Evolutionary conservation across 768 basidiomycete species (phyloP).

Genomic region (Tricholoma furcatifolium): DNA sequence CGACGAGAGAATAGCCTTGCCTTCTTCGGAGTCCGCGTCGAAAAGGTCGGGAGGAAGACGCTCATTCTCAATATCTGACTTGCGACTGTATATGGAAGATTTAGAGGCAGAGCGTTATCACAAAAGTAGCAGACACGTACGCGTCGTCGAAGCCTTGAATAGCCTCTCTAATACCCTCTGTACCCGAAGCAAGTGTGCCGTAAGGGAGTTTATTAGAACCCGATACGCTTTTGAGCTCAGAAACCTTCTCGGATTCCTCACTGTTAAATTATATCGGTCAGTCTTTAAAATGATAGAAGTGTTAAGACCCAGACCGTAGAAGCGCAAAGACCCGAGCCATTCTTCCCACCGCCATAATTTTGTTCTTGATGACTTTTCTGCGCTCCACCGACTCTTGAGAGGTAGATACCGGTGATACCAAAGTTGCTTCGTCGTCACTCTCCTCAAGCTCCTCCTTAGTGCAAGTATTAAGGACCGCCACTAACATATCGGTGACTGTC

Average conservation of each 20-base stretch:
- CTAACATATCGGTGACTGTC: conserved; percentile 96
- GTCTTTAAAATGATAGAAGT: background rate
- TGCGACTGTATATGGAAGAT: conserved; percentile 55
- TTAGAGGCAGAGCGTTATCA: background rate
- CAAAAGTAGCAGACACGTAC: conserved; percentile 50
- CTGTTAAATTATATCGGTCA: conserved; percentile 35
- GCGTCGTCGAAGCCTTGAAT: conserved; percentile 95
- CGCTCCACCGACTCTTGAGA: conserved; percentile 63
- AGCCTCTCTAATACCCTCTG: conserved; percentile 93
- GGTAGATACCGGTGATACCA: conserved; percentile 40
- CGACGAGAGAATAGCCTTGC: conserved; percentile 55
- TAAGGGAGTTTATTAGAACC: conserved; percentile 78
- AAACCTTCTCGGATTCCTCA: conserved; percentile 97
- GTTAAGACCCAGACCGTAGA: conserved; percentile 64
- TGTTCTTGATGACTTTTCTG: conserved; percentile 93
- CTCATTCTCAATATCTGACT: conserved; percentile 99
- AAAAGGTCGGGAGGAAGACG: conserved; percentile 94
- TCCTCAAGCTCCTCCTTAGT: conserved; percentile 96
- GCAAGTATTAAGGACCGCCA: conserved; percentile 93
- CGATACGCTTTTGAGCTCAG: conserved; percentile 90
- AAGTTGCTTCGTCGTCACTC: conserved; percentile 54
- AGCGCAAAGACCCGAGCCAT: conserved; percentile 97
- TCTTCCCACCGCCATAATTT: conserved; percentile 95
- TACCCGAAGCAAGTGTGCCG: conserved; percentile 80
- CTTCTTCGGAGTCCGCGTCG: conserved; percentile 74